Evolutionary conservation across 2,329 filamentous ascomycete species (phyloP), one percentile per base, ranked within the genome.

Genomic region (Fusarium vanettenii): DNA sequence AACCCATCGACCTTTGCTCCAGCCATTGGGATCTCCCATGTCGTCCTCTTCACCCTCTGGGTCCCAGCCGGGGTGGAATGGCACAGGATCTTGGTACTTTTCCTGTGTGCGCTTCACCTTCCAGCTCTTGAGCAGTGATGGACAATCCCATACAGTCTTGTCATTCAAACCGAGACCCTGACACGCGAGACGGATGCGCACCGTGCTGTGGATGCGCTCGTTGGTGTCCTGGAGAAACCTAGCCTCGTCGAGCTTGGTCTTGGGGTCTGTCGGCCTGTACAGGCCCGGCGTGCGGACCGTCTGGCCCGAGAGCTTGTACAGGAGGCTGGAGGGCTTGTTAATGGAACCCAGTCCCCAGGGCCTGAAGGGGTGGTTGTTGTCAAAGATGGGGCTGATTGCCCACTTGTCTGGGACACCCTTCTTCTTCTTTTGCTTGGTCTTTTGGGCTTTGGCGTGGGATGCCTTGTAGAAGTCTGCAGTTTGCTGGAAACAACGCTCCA

Each of bases 141-240:
- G 77, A 20, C 86, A 87, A 18, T 81, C 79, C 87, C 88, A 90
- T n/a, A 83, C 67, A 1, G 77, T 80, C 27, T 80, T 78, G 74
- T 90, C 88, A 70, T 90, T 85, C 35, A 87, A 81, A 1, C 85
- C 87, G 4, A 88, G 83, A 2, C 88, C 89, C 60, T 84, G 78
- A 69, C 86, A 86, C 2, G 86, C 86, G 16, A 90, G 83, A 5
- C 88, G 85, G n/a, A 89, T 83, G 1, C 89, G 85, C 2, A 89
- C 89, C 3, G 87, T 88, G 70, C 86, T 86, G 77, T 90, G 89
- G 37, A 90, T 85, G 10, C 86, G 84, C 79, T 90, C 89, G 74
- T 89, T 88, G 11, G 89, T 90, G 69, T 87, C 84, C 61, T 85
- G 77, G 29, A 90, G 84, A 67, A 85, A 88, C 10, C 80, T 79